Evolutionary conservation across 164 flowering plant species (phyloP), one percentile per base, ranked within the genome.

Genomic region (Macadamia integrifolia): DNA sequence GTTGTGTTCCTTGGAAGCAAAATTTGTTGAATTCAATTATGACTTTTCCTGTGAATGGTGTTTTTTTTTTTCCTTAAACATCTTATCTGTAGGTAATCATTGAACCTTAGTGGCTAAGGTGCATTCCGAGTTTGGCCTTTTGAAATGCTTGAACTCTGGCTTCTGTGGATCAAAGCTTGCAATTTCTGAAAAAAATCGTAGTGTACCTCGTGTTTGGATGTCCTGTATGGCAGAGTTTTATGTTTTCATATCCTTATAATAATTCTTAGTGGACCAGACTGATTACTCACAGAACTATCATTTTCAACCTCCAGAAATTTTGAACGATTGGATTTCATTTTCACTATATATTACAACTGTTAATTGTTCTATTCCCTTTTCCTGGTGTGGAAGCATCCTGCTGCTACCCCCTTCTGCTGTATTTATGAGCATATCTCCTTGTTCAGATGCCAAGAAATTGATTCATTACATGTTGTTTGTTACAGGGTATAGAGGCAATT

Each of bases 401-500:
- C 10, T 30, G 35, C 9, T 59, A 30, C 40, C 10, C 17, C 11
- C 10, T 8, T 31, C 30, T 10, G 40, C 40, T 12, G 42, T 1
- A 6, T 32, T 13, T 60, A 49, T 44, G 15, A 10, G 12, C 40
- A 13, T 5, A 11, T 44, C 17, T n/a, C 8, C n/a, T 62, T 42
- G 3, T 35, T 35, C 40, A 35, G 31, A 62, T 62, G 12, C 52
- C 29, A 23, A 43, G 40, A 2, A 28, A 18, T 7, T 6, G 15
- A 28, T n/a, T 7, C 7, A 9, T 46, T 9, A 15, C 44, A 6
- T 65, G 13, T 12, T 32, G 63, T 30, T 46, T 46, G 50, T 23
- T 28, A 31, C 80, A 87, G 90, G 86, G 64, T 48, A 81, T 86
- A 35, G 88, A 88, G 75, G 82, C 86, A 62, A 66, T 83, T 82